Evolutionary conservation across 78 protist species (phyloP).

Genomic region (Neovahlkampfia damariscottae): DNA sequence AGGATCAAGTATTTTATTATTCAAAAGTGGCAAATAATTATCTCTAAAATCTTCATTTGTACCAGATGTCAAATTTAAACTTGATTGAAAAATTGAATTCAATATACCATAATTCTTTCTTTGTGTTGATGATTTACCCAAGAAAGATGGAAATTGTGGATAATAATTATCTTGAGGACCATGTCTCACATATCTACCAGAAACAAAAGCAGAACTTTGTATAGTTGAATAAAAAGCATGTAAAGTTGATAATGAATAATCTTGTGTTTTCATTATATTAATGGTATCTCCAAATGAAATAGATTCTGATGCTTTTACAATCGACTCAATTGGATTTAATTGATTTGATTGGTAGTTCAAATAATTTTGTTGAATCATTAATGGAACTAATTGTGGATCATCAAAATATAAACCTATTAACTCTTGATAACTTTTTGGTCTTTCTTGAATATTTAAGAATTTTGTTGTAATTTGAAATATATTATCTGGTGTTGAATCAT

Average conservation of each 20-base stretch:
- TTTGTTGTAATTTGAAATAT: not conserved
- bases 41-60: not conserved
- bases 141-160: not conserved
- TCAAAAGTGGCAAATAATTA: slow-evolving; percentile 5
- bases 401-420: not conserved
- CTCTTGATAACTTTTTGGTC: not conserved
- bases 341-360: not conserved
- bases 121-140: slow-evolving; percentile 32
- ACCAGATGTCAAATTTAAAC: not conserved
- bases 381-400: not conserved
- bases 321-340: not conserved
- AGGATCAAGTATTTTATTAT: not conserved
- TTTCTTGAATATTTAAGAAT: not conserved
- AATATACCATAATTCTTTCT: slow-evolving; percentile 18
- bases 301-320: slow-evolving; percentile 13
- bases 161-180: not conserved
- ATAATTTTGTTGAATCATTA: not conserved
- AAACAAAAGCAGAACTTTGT: not conserved
- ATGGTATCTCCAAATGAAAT: slow-evolving; percentile 24
- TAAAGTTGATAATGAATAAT: slow-evolving; percentile 14
- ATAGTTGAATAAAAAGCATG: not conserved
- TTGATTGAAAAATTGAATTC: not conserved
- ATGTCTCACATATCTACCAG: not conserved
- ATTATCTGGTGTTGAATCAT: not conserved
- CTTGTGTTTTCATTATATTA: not conserved